Conservation (phyloP, 768 basidiomycete species). For the Exidia glandulosa region DNA sequence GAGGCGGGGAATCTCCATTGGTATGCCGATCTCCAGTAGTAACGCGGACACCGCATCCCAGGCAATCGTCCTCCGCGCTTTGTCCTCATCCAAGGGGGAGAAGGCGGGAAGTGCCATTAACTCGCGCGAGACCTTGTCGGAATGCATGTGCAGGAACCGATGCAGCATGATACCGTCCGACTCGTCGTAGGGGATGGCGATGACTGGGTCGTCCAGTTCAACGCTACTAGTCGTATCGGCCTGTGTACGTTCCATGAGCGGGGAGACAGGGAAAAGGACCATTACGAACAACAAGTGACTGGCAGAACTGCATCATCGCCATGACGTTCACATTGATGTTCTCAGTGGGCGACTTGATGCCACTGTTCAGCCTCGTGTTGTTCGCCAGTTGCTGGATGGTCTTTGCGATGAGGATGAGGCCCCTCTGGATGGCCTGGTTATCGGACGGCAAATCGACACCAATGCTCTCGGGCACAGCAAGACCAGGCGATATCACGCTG, state of each 20-base stretch:
- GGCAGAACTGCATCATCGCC: slow-evolving; percentile 53
- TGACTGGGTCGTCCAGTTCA: not conserved
- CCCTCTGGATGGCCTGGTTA: slow-evolving; percentile 49
- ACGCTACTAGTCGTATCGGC: not conserved
- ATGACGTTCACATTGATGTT: slow-evolving; percentile 33
- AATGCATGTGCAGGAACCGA: slow-evolving; percentile 74
- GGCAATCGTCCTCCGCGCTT: slow-evolving; percentile 26
- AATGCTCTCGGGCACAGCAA: slow-evolving; percentile 75
- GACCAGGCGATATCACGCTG: slow-evolving; percentile 85
- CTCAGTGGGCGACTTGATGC: slow-evolving; percentile 23
- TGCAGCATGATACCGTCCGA: slow-evolving; percentile 76
- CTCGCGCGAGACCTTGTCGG: slow-evolving; percentile 49
- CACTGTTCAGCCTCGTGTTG: slow-evolving; percentile 88
- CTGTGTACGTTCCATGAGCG: not conserved
- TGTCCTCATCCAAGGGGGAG: not conserved
- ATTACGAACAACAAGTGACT: not conserved
- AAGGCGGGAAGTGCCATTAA: not conserved
- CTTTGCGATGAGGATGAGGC: slow-evolving; percentile 83
- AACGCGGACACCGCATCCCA: slow-evolving; percentile 75
- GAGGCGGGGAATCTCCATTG: slow-evolving; percentile 54
- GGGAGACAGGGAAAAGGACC: not conserved
- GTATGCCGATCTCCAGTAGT: slow-evolving; percentile 67
- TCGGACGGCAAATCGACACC: slow-evolving; percentile 68
- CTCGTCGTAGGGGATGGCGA: slow-evolving; percentile 49
- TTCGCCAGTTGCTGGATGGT: slow-evolving; percentile 90